Evolutionary conservation across 108 stramenopile species (phyloP).

Genomic region (Cylindrotheca closterium): DNA sequence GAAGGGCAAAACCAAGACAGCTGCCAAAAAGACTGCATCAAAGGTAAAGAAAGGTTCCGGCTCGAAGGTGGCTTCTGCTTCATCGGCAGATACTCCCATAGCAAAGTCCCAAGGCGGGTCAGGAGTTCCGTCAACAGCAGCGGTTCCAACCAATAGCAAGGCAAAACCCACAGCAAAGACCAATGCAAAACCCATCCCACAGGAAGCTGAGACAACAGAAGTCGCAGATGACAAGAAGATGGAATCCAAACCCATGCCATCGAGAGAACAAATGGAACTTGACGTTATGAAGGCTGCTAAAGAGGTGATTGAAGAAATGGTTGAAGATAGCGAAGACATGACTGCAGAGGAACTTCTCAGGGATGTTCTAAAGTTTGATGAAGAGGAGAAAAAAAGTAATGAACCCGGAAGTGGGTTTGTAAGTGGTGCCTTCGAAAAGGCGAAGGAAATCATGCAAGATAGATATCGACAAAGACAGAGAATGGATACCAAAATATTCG

Average conservation of each 20-base stretch:
- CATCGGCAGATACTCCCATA: too few species aligned
- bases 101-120: not conserved
- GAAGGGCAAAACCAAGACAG: not conserved
- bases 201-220: not conserved
- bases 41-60: not conserved
- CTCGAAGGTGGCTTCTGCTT: not conserved
- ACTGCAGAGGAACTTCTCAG: slow-evolving; percentile 70
- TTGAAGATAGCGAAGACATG: slow-evolving; percentile 55
- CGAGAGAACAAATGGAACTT: slow-evolving; percentile 49
- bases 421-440: slow-evolving; percentile 76
- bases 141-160: not conserved
- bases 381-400: slow-evolving; percentile 64
- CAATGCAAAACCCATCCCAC: not conserved
- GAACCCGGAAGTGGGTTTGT: slow-evolving; percentile 71
- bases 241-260: not conserved
- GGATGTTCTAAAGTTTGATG: slow-evolving; percentile 73
- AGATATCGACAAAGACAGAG: slow-evolving; percentile 31
- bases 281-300: slow-evolving; percentile 51
- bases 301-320: slow-evolving; percentile 53
- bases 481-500: slow-evolving; percentile 15
- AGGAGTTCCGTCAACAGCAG: not conserved
- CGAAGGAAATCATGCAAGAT: slow-evolving; percentile 62
- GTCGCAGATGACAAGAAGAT: not conserved
- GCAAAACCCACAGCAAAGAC: not conserved
- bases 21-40: not conserved